Percentiles rank a stretch among this genome's conserved stretches.
These are phyloP conservation scores for Boeremia lycopersici DNA, from an alignment of 2,329 filamentous ascomycete species.

Conservation along the genomic window DNA sequence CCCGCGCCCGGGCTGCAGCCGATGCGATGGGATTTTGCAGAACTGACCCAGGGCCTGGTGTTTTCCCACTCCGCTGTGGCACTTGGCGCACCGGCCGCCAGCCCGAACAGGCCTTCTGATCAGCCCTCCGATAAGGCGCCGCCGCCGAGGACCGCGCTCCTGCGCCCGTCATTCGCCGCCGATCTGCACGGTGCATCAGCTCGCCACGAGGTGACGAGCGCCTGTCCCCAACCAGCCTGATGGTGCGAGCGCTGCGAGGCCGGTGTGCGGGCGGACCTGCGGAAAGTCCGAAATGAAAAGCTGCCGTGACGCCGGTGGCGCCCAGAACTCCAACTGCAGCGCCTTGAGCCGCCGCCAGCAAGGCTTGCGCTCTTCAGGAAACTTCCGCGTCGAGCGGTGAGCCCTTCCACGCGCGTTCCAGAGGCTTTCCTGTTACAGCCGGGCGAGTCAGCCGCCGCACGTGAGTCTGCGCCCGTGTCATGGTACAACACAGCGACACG, in stretches of 20 bases:
- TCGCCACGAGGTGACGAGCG: neutral
- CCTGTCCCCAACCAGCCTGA: conserved; percentile 1
- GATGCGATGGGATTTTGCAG: conserved; percentile 17
- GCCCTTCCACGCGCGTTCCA: neutral
- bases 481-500: too few species aligned
- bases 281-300: conserved; percentile 2
- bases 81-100: conserved; percentile 6
- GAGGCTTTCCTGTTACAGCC: neutral
- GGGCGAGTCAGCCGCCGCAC: too few species aligned
- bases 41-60: neutral
- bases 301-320: conserved; percentile 4
- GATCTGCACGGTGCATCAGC: conserved; percentile 4
- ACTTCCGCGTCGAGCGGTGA: conserved; percentile 5
- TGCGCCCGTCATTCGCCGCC: conserved; percentile 1
- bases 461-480: too few species aligned
- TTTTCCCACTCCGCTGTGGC: conserved; percentile 12
- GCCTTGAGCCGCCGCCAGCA: neutral
- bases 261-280: conserved; percentile 1
- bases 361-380: neutral
- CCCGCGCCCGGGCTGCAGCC: conserved; percentile 30
- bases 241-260: neutral
- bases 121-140: conserved; percentile 9
- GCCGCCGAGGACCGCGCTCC: conserved; percentile 1
- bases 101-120: conserved; percentile 7
- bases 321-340: neutral